A percentile compares a stretch with the other conserved stretches of the same genome.
Conservation (phyloP, 2,329 filamentous ascomycete species). For the Arthroderma sp. region DNA sequence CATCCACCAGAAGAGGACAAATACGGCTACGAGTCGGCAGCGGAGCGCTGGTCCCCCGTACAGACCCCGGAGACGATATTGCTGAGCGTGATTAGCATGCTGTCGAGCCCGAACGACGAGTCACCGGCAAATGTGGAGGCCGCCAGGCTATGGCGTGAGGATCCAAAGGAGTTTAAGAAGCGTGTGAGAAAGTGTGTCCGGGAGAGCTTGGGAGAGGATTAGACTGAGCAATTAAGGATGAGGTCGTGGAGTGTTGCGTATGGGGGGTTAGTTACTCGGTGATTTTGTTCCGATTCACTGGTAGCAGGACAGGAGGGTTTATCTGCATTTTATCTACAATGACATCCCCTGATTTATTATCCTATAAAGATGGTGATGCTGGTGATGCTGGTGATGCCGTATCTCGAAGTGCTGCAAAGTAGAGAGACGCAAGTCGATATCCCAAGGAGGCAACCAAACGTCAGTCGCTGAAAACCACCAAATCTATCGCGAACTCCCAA, state of each 20-base stretch:
- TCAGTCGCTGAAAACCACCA: no score
- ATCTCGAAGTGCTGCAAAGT: no score
- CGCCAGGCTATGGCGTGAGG: slow-evolving; percentile 73
- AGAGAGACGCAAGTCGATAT: no score
- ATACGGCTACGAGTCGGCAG: slow-evolving; percentile 81
- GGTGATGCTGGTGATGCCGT: no score
- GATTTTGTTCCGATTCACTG: neutral
- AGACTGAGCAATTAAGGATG: neutral
- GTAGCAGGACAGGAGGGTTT: no score
- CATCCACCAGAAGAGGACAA: slow-evolving; percentile 91
- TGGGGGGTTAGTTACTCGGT: no score
- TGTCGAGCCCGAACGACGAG: slow-evolving; percentile 88
- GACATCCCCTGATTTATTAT: no score
- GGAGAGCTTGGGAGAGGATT: slow-evolving; percentile 66
- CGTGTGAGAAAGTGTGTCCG: slow-evolving; percentile 66
- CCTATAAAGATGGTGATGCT: no score
- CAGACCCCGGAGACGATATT: slow-evolving; percentile 93
- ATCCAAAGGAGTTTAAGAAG: slow-evolving; percentile 65
- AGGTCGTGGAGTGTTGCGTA: neutral
- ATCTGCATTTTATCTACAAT: no score
- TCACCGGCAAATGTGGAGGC: slow-evolving; percentile 92
- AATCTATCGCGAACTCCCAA: no score
- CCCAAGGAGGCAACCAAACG: no score
- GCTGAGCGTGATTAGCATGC: slow-evolving; percentile 80
- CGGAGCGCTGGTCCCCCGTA: slow-evolving; percentile 87